Percentiles rank a stretch among this genome's conserved stretches.
Evolutionary conservation across 2,329 filamentous ascomycete species (phyloP).

Genomic region (Fusarium sp.): DNA sequence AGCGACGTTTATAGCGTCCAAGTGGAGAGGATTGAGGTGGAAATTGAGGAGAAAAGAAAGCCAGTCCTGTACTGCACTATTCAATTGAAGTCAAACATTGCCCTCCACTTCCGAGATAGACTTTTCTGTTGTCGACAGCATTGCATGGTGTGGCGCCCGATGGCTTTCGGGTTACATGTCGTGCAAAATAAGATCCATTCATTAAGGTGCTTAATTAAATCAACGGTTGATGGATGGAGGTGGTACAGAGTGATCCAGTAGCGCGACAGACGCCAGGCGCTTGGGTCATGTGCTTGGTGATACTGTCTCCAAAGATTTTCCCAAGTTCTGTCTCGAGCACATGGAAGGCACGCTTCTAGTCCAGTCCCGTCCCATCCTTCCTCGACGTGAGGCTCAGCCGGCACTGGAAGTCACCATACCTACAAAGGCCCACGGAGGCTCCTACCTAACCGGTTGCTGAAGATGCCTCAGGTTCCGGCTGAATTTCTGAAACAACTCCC

Average conservation of each 20-base stretch:
- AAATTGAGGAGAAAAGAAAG: slow-evolving; percentile 24
- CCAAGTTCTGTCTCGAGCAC: not conserved
- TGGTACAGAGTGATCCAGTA: slow-evolving; percentile 4
- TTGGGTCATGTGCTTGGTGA: slow-evolving; percentile 26
- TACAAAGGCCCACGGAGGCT: not conserved
- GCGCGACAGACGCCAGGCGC: slow-evolving; percentile 37
- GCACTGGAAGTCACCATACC: slow-evolving; percentile 2
- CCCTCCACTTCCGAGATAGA: not conserved
- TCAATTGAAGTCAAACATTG: slow-evolving; percentile 1
- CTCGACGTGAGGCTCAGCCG: slow-evolving; percentile 14
- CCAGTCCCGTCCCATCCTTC: not conserved
- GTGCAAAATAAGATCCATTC: not conserved
- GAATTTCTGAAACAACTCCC: slow-evolving; percentile 5
- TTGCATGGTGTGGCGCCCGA: not conserved
- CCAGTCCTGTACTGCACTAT: not conserved
- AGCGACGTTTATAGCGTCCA: not conserved
- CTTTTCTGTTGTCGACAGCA: not conserved
- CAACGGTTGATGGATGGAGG: not conserved
- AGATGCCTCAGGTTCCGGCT: slow-evolving; percentile 22
- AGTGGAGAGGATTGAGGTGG: slow-evolving; percentile 1
- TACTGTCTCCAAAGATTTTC: not conserved
- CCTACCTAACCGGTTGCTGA: not conserved
- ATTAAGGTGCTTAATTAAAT: not conserved
- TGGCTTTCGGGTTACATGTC: not conserved
- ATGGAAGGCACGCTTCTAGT: not conserved